Evolutionary conservation across 768 basidiomycete genomes (phyloP).

Genomic region (Boletus fagicola): DNA sequence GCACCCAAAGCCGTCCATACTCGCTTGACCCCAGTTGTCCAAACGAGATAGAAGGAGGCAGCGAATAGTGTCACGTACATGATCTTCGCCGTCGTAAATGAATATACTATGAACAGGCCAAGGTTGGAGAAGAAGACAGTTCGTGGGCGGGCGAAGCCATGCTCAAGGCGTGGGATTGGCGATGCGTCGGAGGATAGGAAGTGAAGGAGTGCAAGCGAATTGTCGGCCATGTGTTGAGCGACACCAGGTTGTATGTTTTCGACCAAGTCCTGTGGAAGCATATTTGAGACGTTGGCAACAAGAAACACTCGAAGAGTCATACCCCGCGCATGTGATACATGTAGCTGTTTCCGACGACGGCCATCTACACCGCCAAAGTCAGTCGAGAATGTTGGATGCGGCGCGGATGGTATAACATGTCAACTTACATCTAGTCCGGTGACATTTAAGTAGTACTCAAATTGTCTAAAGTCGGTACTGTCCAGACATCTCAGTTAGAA

Average conservation of each 20-base stretch:
- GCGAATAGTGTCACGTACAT: slow-evolving; percentile 55
- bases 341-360: slow-evolving; percentile 88
- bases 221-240: slow-evolving; percentile 88
- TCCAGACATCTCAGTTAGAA: slow-evolving; percentile 7
- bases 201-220: slow-evolving; percentile 73
- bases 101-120: slow-evolving; percentile 69
- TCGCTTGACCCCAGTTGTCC: slow-evolving; percentile 29
- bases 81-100: slow-evolving; percentile 66
- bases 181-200: slow-evolving; percentile 70
- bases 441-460: slow-evolving; percentile 84
- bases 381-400: neutral
- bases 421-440: slow-evolving; percentile 81
- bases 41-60: slow-evolving; percentile 46
- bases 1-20: slow-evolving; percentile 45
- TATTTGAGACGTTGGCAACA: neutral
- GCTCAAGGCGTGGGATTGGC: slow-evolving; percentile 62
- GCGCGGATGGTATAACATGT: neutral
- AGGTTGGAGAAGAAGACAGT: slow-evolving; percentile 79
- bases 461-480: slow-evolving; percentile 95
- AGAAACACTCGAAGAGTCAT: slow-evolving; percentile 8
- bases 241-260: slow-evolving; percentile 85
- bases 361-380: slow-evolving; percentile 57
- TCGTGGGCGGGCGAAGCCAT: slow-evolving; percentile 48
- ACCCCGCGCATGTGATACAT: slow-evolving; percentile 92
- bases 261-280: slow-evolving; percentile 54